Percentiles rank a stretch among this genome's conserved stretches.
phyloP scores from a whole-genome alignment of 306 rosid species.

The Potentilla sterilis region DNA sequence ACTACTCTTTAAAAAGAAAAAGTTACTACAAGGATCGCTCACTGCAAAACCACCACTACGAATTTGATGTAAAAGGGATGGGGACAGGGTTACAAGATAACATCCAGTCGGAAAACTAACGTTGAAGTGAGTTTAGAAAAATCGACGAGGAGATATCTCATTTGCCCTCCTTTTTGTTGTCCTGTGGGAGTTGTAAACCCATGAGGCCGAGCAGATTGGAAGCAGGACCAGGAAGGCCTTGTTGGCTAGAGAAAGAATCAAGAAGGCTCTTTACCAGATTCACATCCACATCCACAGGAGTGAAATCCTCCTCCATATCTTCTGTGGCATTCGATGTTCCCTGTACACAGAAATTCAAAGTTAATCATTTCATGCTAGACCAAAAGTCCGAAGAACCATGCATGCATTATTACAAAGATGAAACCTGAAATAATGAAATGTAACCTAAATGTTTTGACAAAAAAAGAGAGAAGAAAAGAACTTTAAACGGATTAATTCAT shows the following conservation, averaged over 20 bases:
- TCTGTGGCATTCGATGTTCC: conserved; percentile 55
- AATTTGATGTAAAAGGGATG: not conserved
- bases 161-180: conserved; percentile 55
- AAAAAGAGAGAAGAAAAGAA: not conserved
- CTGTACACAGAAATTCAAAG: conserved; percentile 40
- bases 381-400: not conserved
- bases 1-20: not conserved
- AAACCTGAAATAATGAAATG: not conserved
- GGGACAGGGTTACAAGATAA: not conserved
- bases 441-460: not conserved
- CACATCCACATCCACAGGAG: conserved; percentile 87
- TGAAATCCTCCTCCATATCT: conserved; percentile 74
- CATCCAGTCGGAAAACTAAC: not conserved
- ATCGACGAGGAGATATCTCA: conserved; percentile 27
- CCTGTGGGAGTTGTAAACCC: conserved; percentile 83
- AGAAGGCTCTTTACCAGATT: conserved; percentile 89
- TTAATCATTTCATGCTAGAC: not conserved
- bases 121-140: not conserved
- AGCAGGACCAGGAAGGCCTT: conserved; percentile 99
- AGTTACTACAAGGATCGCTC: not conserved
- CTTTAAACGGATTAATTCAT: not conserved
- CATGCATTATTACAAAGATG: not conserved
- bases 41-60: not conserved
- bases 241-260: conserved; percentile 90
- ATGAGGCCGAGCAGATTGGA: conserved; percentile 89